A percentile compares a stretch with the other conserved stretches of the same genome.
Conservation (phyloP, 2,329 filamentous ascomycete genomes). For the Hypomyces rosellus region DNA sequence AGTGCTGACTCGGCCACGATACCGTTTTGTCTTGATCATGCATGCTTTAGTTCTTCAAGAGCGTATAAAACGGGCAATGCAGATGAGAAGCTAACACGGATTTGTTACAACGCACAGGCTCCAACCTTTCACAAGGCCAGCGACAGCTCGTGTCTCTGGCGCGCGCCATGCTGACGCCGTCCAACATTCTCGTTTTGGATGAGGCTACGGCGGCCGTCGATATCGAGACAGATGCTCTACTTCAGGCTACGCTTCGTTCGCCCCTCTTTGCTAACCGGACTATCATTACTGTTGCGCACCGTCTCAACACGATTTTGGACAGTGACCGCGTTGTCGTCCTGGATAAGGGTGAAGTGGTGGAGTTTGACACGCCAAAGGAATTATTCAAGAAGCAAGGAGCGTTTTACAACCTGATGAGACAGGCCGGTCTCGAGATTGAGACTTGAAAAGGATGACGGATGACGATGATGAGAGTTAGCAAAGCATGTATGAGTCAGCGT, state of each 20-base stretch:
- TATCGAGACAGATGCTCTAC: slow-evolving; percentile 60
- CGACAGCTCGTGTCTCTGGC: slow-evolving; percentile 90
- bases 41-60: neutral
- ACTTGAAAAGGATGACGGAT: slow-evolving; percentile 14
- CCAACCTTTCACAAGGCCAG: slow-evolving; percentile 92
- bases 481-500: neutral
- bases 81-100: slow-evolving; percentile 14
- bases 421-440: slow-evolving; percentile 66
- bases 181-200: slow-evolving; percentile 93
- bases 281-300: slow-evolving; percentile 96
- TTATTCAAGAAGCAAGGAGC: slow-evolving; percentile 68
- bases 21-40: neutral
- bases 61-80: neutral
- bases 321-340: slow-evolving; percentile 88
- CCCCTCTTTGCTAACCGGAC: slow-evolving; percentile 79
- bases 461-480: neutral
- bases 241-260: slow-evolving; percentile 57
- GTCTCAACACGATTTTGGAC: slow-evolving; percentile 93
- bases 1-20: neutral
- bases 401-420: slow-evolving; percentile 87
- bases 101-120: slow-evolving; percentile 48
- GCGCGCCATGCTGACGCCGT: slow-evolving; percentile 86
- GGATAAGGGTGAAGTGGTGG: slow-evolving; percentile 80
- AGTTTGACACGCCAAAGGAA: slow-evolving; percentile 82
- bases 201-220: slow-evolving; percentile 82